A percentile compares a stretch with the other conserved stretches of the same genome.
These are phyloP conservation scores for Groenewaldozyma auringiensis DNA, from an alignment of 1,139 yeast species.

Conservation along the genomic window DNA sequence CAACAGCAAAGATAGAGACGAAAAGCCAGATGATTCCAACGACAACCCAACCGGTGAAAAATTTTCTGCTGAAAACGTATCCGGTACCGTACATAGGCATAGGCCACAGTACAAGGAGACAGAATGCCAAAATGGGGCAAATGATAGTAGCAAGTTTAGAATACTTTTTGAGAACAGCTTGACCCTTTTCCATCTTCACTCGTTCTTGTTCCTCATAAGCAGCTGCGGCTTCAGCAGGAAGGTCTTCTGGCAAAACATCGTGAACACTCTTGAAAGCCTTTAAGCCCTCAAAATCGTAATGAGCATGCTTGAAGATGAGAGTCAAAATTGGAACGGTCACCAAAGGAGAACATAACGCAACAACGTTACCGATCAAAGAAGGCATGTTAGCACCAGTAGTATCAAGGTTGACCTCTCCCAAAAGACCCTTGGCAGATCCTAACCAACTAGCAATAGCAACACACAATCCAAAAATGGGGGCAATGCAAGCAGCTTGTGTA, in stretches of 20 bases:
- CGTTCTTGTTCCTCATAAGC: conserved; percentile 16
- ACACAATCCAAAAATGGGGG: conserved; percentile 43
- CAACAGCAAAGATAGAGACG: conserved; percentile 34
- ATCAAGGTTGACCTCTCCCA: conserved; percentile 42
- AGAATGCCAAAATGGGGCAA: conserved; percentile 31
- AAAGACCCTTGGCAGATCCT: conserved; percentile 35
- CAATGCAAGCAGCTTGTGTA: conserved; percentile 35
- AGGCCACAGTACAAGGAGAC: conserved; percentile 37
- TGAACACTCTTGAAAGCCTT: conserved; percentile 35
- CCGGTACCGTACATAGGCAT: conserved; percentile 39
- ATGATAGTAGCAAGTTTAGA: conserved; percentile 32
- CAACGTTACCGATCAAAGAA: conserved; percentile 80
- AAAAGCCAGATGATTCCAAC: conserved; percentile 39
- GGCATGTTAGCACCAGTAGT: conserved; percentile 72
- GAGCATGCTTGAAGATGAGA: conserved; percentile 48
- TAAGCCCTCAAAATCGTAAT: conserved; percentile 59
- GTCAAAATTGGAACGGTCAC: conserved; percentile 63
- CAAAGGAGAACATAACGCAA: conserved; percentile 70
- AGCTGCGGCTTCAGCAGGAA: conserved; percentile 12
- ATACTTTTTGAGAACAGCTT: conserved; percentile 13
- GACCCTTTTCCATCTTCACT: conserved; percentile 6
- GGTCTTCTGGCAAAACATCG: conserved; percentile 13
- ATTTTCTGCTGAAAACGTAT: conserved; percentile 36
- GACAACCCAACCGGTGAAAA: conserved; percentile 38
- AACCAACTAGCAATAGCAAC: conserved; percentile 45